A percentile compares a stretch with the other conserved stretches of the same genome.
Conservation (phyloP, 192 early-diverging fungal genomes). For the Thamnidium elegans region DNA sequence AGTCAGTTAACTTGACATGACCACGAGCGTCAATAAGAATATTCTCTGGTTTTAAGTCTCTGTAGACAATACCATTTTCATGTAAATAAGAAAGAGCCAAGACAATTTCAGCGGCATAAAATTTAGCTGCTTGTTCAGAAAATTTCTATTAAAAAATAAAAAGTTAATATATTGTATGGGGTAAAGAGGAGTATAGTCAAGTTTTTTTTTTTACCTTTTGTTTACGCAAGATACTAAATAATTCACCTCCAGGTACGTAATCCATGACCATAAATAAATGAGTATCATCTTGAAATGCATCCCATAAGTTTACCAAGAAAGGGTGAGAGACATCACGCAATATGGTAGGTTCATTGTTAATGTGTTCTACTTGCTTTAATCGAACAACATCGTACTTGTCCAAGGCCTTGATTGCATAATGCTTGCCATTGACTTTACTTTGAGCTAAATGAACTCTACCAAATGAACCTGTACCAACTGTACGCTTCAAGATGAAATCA, state of each 20-base stretch:
- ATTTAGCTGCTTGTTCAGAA: slow-evolving; percentile 51
- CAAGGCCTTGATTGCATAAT: slow-evolving; percentile 94
- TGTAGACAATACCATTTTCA: slow-evolving; percentile 84
- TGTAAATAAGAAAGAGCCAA: slow-evolving; percentile 92
- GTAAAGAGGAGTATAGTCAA: too few species aligned
- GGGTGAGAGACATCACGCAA: slow-evolving; percentile 80
- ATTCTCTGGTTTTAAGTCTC: slow-evolving; percentile 81
- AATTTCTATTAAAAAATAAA: slow-evolving; percentile 8
- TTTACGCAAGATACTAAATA: slow-evolving; percentile 72
- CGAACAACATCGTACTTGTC: slow-evolving; percentile 89
- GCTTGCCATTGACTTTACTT: slow-evolving; percentile 68
- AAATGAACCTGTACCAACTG: slow-evolving; percentile 94
- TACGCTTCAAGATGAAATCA: slow-evolving; percentile 80
- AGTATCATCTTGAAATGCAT: slow-evolving; percentile 83
- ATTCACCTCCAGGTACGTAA: slow-evolving; percentile 92
- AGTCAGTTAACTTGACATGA: slow-evolving; percentile 93
- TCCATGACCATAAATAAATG: slow-evolving; percentile 93
- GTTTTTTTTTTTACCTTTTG: slow-evolving; percentile 48
- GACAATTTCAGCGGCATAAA: slow-evolving; percentile 90
- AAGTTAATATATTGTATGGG: background rate
- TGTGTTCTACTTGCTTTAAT: slow-evolving; percentile 93
- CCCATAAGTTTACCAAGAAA: slow-evolving; percentile 86
- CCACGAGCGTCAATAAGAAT: slow-evolving; percentile 85
- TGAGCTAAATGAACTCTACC: slow-evolving; percentile 93
- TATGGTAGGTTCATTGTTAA: slow-evolving; percentile 90